Evolutionary conservation across 345 rosid species (phyloP).

Genomic region (Populus davidiana): DNA sequence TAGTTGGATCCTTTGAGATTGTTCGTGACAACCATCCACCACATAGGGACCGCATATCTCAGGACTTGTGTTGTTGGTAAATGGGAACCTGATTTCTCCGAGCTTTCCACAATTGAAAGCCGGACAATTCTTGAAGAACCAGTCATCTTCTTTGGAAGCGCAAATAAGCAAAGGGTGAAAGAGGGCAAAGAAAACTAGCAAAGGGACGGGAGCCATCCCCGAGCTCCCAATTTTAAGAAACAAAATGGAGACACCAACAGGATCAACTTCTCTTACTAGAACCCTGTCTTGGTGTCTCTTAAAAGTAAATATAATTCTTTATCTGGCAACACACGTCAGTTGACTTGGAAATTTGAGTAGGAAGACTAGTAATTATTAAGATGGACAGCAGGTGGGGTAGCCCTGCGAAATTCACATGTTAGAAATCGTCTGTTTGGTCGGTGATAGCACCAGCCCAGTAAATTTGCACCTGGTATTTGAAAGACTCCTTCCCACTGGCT

Average conservation of each 20-base stretch:
- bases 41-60: conserved; percentile 19
- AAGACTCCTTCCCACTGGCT: background rate
- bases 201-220: background rate
- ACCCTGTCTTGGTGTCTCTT: background rate
- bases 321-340: background rate
- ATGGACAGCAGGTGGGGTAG: background rate
- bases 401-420: background rate
- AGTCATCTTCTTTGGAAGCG: no score
- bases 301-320: background rate
- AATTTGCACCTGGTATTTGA: no score
- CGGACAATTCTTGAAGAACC: background rate
- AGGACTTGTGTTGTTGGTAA: background rate
- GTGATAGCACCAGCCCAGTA: no score
- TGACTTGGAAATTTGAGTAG: background rate
- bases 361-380: background rate
- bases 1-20: conserved; percentile 21
- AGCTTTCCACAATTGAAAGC: conserved; percentile 26
- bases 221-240: background rate
- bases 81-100: conserved; percentile 21
- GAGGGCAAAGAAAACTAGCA: conserved; percentile 2
- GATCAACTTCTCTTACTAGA: background rate
- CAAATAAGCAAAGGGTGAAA: background rate
- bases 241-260: background rate
- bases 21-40: conserved; percentile 14
- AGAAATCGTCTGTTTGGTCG: background rate